Percentiles rank a stretch among this genome's conserved stretches.
Evolutionary conservation across 2,329 filamentous ascomycete species (phyloP).

Genomic region (Phoma sp.): DNA sequence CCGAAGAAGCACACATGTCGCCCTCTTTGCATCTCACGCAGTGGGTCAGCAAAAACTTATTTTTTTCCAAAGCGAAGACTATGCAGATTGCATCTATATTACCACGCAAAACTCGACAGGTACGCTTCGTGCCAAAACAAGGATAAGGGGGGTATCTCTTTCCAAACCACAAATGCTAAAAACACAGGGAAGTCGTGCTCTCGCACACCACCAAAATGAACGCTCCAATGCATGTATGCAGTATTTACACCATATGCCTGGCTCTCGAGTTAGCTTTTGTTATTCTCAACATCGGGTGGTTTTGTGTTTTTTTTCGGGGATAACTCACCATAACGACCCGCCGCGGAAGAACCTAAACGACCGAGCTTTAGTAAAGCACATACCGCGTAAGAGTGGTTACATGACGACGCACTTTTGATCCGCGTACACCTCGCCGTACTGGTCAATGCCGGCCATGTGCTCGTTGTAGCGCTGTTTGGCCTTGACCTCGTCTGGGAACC

Average conservation of each 20-base stretch:
- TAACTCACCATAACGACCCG: conserved; percentile 21
- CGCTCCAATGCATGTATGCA: too few relatives aligned
- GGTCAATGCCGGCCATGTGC: conserved; percentile 73
- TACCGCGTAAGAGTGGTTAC: conserved; percentile 41
- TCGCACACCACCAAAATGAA: background rate
- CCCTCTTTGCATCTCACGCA: too few relatives aligned
- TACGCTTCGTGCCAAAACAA: background rate
- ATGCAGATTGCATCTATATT: background rate
- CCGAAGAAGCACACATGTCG: too few relatives aligned
- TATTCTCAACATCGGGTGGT: too few relatives aligned
- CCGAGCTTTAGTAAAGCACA: too few relatives aligned
- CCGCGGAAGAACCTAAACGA: conserved; percentile 24
- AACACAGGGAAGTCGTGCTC: background rate
- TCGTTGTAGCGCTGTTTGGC: conserved; percentile 70
- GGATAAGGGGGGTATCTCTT: background rate
- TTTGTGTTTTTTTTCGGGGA: background rate
- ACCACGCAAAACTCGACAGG: background rate
- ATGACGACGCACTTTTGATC: conserved; percentile 64
- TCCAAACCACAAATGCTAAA: too few relatives aligned
- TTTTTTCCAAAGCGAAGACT: too few relatives aligned
- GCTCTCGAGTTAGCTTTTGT: background rate
- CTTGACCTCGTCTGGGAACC: conserved; percentile 77
- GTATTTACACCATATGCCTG: background rate
- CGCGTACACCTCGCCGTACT: conserved; percentile 71
- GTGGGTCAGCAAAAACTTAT: too few relatives aligned